Evolutionary conservation across 2,329 filamentous ascomycete species (phyloP).

Genomic region (Epichloe baconii): DNA sequence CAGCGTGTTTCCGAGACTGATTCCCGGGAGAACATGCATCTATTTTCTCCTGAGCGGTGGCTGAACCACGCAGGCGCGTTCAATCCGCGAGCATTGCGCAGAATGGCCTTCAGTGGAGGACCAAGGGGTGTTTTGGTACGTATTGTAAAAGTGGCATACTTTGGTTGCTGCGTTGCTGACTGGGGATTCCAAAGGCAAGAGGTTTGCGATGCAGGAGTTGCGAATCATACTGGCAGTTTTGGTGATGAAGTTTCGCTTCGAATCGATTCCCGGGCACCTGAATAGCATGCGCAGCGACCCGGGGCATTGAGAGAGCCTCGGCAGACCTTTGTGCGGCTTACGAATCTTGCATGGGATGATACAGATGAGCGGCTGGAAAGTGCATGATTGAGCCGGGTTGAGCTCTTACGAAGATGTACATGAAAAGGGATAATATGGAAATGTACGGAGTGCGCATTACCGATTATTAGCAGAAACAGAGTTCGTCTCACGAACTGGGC

Average conservation of each 20-base stretch:
- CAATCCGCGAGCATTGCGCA: not conserved
- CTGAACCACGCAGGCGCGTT: conserved; percentile 1
- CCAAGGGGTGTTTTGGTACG: conserved; percentile 1
- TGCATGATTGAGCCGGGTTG: too few species aligned
- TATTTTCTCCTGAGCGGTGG: conserved; percentile 7
- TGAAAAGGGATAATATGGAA: too few species aligned
- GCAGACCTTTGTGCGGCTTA: not conserved
- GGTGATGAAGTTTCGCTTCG: not conserved
- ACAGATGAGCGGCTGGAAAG: not conserved
- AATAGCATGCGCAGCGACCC: not conserved
- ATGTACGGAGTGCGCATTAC: too few species aligned
- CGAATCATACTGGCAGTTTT: not conserved
- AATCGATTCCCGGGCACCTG: not conserved
- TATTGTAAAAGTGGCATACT: not conserved
- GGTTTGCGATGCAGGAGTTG: conserved; percentile 1
- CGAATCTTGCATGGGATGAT: not conserved
- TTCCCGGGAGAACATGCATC: not conserved
- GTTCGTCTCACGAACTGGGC: too few species aligned
- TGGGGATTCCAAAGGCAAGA: not conserved
- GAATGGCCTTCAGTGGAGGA: not conserved
- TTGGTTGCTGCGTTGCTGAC: not conserved
- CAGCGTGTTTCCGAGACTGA: not conserved
- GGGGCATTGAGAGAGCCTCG: not conserved
- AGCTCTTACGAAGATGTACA: too few species aligned
- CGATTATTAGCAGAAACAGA: too few species aligned